Evolutionary conservation across 1,284 basidiomycete species (phyloP), one percentile per base, ranked within the genome.

Genomic region (Sanghuangporus sanghuang): DNA sequence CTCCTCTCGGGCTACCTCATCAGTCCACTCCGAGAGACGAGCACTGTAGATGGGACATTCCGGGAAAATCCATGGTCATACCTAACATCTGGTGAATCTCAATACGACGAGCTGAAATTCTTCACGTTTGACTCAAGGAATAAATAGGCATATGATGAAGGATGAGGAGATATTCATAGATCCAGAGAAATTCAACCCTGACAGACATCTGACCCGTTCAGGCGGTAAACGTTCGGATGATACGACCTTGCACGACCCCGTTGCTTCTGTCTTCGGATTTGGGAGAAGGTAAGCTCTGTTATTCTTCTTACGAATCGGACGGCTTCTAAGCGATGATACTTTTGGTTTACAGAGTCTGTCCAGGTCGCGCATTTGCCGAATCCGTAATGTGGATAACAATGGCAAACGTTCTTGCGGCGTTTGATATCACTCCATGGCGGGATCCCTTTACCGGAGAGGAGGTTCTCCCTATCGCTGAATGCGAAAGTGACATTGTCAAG

Each of bases 21-120:
- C 44, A 35, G 3, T 56, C 48, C 38, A 61, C 44, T 12, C 21
- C 52, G 21, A 57, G 48, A 7, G 60, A 65, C 36, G 39, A 12
- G 6, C 66, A 66, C 32, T 38, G 57, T 42, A 59, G 64, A 23
- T 56, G 54, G 59, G 27, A 36, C 12, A 63, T 67, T 9, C 64
- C 64, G 3, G 55, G 12, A 5, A 59, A 62, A 32, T 32, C 27
- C 27, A 32, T 32, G 27, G 27, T 32, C 27, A 32, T 32, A 32
- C 27, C 27, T 32, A 32, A 32, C 27, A 32, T 32, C 27, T 32
- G 27, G 27, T 32, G 27, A 32, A 32, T 32, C 27, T 3, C 27
- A 32, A 32, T 32, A 32, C 5, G 27, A 32, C 27, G 27, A 32
- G 27, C 27, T 3, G 27, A 32, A 32, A 32, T 32, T 32, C 27